Conservation (phyloP, 352 stramenopile species). For the Globisporangium polare region DNA sequence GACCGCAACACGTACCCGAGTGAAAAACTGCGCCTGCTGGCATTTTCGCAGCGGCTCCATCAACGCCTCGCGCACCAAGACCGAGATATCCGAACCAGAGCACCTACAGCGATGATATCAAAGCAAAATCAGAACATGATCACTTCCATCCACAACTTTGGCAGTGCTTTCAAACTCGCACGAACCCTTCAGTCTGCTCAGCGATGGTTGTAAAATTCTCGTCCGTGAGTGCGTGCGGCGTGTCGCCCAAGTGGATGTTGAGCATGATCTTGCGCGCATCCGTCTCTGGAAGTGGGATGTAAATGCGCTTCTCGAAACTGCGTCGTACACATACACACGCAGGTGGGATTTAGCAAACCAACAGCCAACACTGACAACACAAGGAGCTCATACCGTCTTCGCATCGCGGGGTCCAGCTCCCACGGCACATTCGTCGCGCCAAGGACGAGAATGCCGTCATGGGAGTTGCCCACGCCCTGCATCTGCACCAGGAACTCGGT, state of each 20-base stretch:
- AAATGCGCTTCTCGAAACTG: constrained; percentile 98
- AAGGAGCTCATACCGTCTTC: constrained; percentile 72
- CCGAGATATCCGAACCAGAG: constrained; percentile 96
- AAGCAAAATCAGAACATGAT: not conserved
- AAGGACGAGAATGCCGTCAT: constrained; percentile 93
- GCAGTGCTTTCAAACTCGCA: not conserved
- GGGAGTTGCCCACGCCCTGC: constrained; percentile 92
- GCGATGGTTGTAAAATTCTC: constrained; percentile 93
- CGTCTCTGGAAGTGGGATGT: constrained; percentile 96
- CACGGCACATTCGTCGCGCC: constrained; percentile 98
- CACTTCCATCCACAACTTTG: not conserved
- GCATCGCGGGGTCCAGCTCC: constrained; percentile 96
- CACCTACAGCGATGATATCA: constrained; percentile 32
- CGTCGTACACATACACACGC: not conserved
- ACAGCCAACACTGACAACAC: too few relatives aligned
- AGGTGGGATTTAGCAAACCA: too few relatives aligned
- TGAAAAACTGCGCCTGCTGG: constrained; percentile 95
- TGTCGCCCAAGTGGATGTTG: constrained; percentile 97
- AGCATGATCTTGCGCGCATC: constrained; percentile 94
- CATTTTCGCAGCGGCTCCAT: constrained; percentile 97
- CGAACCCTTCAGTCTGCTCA: constrained; percentile 90
- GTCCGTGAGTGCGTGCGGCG: constrained; percentile 91
- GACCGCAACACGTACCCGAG: constrained; percentile 30
- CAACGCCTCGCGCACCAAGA: constrained; percentile 95
- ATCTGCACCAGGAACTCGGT: constrained; percentile 99